Evolutionary conservation across 148 eudicot species (phyloP), one percentile per base, ranked within the genome.

Genomic region (Polygonum maritimum): DNA sequence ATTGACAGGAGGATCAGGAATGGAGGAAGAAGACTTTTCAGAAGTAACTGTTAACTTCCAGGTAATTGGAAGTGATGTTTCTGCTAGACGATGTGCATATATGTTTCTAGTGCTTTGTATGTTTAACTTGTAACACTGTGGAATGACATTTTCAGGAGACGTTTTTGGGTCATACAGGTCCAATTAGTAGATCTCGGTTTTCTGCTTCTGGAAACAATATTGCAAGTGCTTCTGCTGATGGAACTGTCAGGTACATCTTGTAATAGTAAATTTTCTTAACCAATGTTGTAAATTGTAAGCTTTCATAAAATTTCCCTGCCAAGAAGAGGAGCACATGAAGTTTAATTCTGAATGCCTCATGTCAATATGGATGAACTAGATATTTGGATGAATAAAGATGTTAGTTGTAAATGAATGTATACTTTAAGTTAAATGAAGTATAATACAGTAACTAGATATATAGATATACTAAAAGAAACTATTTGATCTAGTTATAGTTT

Each of bases 221-320:
- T 85, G 98, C 98, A 45, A 94, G 98, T 83, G 98, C 97, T 81
- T 94, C 98, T 77, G 36, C 79, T 69, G 98, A 94, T 92, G 98
- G 97, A 81, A 89, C 98, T 69, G 98, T 92, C 81, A 94, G 98
- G 98, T 92, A 86, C 65, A 48, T 76, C 58, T 8, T 52, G 48
- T 48, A 41, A 47, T 48, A 40, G 51, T 75, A 58, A 15, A 41
- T 1, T 31, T 18, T 52, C 8, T 1, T 51, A 58, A 40, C 63
- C 31, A 57, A 35, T 33, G 70, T 63, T 40, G 36, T 31, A 35
- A 33, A 12, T 13, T 31, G 18, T 9, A 13, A 31, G 15, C 38
- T 31, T 33, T 31, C 33, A 2, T 35, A 31, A 3, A 35, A 33
- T 31, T 63, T 63, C 40, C 41, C 15, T 31, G 33, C 16, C 13